A percentile compares a stretch with the other conserved stretches of the same genome.
Conservation (phyloP, 2,329 filamentous ascomycete genomes). For the Sclerotinia minor region DNA sequence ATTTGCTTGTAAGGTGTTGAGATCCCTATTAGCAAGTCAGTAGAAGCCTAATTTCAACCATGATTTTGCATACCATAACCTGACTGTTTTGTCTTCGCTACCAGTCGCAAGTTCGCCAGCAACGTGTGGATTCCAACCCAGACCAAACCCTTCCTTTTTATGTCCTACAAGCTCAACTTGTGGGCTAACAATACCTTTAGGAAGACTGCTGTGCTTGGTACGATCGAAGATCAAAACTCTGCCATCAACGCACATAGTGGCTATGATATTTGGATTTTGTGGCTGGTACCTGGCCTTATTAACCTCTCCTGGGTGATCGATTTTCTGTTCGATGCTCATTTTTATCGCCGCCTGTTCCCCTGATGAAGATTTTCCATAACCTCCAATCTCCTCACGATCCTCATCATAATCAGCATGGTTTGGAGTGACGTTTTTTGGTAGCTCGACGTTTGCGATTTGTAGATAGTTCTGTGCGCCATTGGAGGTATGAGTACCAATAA, state of each 20-base stretch:
- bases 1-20: conserved; percentile 70
- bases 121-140: conserved; percentile 85
- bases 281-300: conserved; percentile 99
- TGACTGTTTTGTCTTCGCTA: conserved; percentile 88
- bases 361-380: conserved; percentile 70
- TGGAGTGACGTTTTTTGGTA: conserved; percentile 75
- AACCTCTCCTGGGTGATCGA: conserved; percentile 93
- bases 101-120: conserved; percentile 82
- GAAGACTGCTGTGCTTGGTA: conserved; percentile 83
- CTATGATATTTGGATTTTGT: conserved; percentile 95
- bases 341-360: conserved; percentile 74
- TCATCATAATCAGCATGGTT: conserved; percentile 88
- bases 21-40: conserved; percentile 58
- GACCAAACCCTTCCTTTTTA: conserved; percentile 82
- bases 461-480: conserved; percentile 84
- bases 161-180: conserved; percentile 75
- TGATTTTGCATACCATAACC: conserved; percentile 68
- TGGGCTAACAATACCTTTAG: conserved; percentile 55
- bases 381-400: conserved; percentile 87
- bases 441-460: conserved; percentile 90
- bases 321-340: conserved; percentile 91
- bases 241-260: conserved; percentile 85
- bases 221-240: conserved; percentile 92
- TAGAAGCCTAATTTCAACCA: background rate
- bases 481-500: conserved; percentile 94